phyloP scores from a whole-genome alignment of 768 basidiomycete genomes.

The Mycena metata region DNA sequence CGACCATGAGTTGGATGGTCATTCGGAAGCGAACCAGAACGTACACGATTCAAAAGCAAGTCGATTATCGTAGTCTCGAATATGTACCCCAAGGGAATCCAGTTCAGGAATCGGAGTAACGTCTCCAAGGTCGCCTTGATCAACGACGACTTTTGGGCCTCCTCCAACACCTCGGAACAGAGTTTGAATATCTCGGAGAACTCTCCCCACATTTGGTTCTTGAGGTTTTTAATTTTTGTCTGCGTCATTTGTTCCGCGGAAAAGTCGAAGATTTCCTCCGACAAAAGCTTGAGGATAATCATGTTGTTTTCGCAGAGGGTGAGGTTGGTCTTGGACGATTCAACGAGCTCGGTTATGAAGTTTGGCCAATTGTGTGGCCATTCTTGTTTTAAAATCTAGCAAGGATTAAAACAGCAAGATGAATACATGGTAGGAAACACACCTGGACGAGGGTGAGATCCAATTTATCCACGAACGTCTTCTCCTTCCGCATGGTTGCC shows the following conservation, averaged over 20 bases:
- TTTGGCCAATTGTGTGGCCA: conserved; percentile 99
- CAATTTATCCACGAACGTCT: conserved; percentile 95
- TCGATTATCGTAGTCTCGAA: conserved; percentile 99
- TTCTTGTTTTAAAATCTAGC: conserved; percentile 98
- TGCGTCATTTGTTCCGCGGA: conserved; percentile 99
- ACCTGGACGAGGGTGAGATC: conserved; percentile 97
- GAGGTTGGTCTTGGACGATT: conserved; percentile 96
- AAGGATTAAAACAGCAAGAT: conserved; percentile 29
- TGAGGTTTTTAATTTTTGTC: conserved; percentile 95
- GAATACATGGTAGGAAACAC: conserved; percentile 40
- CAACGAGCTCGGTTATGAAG: conserved; percentile 96
- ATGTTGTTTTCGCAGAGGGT: conserved; percentile 99
- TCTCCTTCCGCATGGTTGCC: conserved; percentile 88
- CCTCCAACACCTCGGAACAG: conserved; percentile 95
- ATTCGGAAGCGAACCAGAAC: conserved; percentile 46
- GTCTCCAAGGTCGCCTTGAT: conserved; percentile 97
- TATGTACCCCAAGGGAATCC: conserved; percentile 99
- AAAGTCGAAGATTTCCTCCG: conserved; percentile 99
- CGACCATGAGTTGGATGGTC: conserved; percentile 34
- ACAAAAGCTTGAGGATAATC: conserved; percentile 96
- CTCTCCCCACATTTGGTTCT: conserved; percentile 98
- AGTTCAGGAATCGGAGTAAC: conserved; percentile 94
- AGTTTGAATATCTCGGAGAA: conserved; percentile 98
- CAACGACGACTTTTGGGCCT: conserved; percentile 95
- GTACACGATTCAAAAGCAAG: conserved; percentile 88